Evolutionary conservation across 2,329 filamentous ascomycete genomes (phyloP), one percentile per base, ranked within the genome.

Genomic region (Aspergillus latus): DNA sequence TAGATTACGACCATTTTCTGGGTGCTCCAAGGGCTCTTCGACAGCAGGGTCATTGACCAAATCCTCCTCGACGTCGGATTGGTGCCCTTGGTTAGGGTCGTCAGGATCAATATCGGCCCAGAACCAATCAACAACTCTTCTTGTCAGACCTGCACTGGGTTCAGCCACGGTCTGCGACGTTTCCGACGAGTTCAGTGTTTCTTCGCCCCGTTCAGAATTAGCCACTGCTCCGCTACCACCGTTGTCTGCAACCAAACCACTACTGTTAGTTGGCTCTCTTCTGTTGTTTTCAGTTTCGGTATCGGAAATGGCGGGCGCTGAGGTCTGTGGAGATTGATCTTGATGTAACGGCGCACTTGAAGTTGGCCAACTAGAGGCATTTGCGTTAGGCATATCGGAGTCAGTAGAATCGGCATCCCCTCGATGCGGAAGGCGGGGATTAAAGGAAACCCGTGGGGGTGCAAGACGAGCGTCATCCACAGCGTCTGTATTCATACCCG

Each of bases 11-110:
- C 76, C 74, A 11, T 75, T 75, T 44, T 82, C 76, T 30, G 81
- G 81, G 0, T 85, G 44, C 13, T 34, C 81, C 62, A 87, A 85
- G 1, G 82, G 84, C 11, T 80, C 80, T 69, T 88, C 85, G 30
- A 81, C 77, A 6, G 79, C 82, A 28, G 85, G 73, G 56, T 87
- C 80, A 58, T 84, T 78, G 21, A 86, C 81, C 28, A 85, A 72
- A 45, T 83, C 82, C 51, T 86, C 86, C 60, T 86, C 85, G 52
- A 86, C 79, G 10, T 74, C 76, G 13, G 68, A 74, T 49, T 73
- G 70, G 39, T 72, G 73, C 55, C 83, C 75, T 57, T 76, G 71
- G 36, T 47, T 54, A 56, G 61, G 57, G 9, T 64, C 62, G 49
- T 58, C 55, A 15, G 66, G 63, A 13, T 66, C 61, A 10, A 78